Percentiles rank a stretch among this genome's conserved stretches.
phyloP scores from a whole-genome alignment of 208 protist genomes.

The Trichomonas vaginalis region DNA sequence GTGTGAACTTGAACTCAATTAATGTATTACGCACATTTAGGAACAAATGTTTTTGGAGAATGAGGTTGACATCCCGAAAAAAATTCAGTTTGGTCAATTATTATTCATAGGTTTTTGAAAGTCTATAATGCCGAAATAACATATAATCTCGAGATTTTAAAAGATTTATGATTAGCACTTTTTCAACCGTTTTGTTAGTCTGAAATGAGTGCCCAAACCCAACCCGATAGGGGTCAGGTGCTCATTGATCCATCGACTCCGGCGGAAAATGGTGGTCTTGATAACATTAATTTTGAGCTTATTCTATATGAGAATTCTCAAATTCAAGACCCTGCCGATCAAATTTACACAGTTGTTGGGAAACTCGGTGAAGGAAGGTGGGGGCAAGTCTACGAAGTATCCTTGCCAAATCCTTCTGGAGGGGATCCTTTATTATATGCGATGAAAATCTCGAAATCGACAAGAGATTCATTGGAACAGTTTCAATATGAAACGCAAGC shows the following conservation, averaged over 20 bases:
- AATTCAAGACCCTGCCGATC: background rate
- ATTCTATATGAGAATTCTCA: background rate
- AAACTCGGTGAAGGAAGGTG: background rate
- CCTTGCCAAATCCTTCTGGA: background rate
- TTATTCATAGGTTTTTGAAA: no score
- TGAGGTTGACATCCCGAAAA: no score
- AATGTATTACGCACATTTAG: no score
- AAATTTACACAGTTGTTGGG: background rate
- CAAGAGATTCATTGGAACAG: background rate
- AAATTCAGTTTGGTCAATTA: no score
- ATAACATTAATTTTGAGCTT: background rate
- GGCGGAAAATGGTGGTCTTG: background rate
- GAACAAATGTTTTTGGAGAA: no score
- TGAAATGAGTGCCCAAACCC: background rate
- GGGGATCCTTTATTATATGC: background rate
- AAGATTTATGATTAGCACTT: background rate
- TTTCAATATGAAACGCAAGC: constrained; percentile 3
- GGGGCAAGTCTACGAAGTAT: background rate
- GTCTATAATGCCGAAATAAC: no score
- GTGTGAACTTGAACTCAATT: no score
- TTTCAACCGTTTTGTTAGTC: background rate
- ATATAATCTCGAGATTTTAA: no score
- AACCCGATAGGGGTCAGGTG: background rate
- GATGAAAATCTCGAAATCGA: constrained; percentile 1
- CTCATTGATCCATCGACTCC: background rate